Evolutionary conservation across 2,329 filamentous ascomycete species (phyloP), one percentile per base, ranked within the genome.

Genomic region (Pseudopithomyces chartarum): DNA sequence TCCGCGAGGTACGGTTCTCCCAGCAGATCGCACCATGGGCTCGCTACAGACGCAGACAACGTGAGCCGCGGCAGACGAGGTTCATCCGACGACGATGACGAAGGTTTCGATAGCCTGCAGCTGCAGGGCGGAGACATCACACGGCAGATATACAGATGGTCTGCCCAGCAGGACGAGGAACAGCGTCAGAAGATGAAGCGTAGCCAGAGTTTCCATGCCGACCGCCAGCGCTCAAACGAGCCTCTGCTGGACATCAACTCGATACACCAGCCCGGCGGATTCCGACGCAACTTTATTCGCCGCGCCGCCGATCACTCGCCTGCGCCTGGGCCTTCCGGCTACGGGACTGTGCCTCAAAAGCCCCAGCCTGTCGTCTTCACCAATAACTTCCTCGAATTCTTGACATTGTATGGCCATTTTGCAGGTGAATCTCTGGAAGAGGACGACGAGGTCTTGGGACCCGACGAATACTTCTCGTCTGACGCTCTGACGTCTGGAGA

Each of bases 371-470:
- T 62, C 12, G 64, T 70, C 26, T 87, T 97, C 56, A 97, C 95
- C 0, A 92, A 85, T 63, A 99, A 90, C 76, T 99, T 99, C 73
- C 85, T 99, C 57, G 96, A 99, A 74, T 99, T 99, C 68, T 76
- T 99, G 49, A 93, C 91, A 7, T 84, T 99, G 29, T 99, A 97
- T 67, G 95, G 95, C 3, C 95, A 99, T 78, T 99, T 99, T 73
- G 95, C 95, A 1, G 95, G 95, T 77, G 95, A 99, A 76, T 90
- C 97, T 72, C 84, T 99, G 12, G 93, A 97, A 74, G 95, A 99
- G 76, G 95, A 98, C 66, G 95, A 98, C 66, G 94, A 98, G 75
- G 91, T 88, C 1, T 81, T 97, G 13, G 87, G 84, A 5, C 91
- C 92, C 1, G 90, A 96, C 73, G 94, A 97, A 71, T 97, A 97